Conservation (phyloP, 345 rosid species). For the Citropsis articulata region DNA sequence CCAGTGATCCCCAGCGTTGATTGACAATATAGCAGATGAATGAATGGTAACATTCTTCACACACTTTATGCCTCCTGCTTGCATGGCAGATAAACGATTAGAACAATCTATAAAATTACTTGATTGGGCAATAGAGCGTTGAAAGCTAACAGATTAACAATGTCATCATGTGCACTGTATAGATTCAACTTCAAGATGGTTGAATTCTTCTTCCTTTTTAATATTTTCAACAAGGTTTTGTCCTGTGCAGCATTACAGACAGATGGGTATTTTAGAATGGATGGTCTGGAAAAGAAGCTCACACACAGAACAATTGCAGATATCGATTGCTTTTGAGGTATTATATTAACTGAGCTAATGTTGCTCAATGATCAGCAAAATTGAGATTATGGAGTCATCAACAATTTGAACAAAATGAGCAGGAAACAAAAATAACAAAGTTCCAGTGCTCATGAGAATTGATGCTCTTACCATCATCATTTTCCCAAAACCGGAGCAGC, state of each 20-base stretch:
- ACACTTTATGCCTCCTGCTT: constrained; percentile 74
- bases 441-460: neutral
- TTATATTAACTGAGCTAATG: neutral
- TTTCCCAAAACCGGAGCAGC: constrained; percentile 97
- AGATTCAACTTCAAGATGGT: constrained; percentile 10
- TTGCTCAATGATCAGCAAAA: neutral
- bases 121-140: neutral
- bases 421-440: neutral
- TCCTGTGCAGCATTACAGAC: neutral
- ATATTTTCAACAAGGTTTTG: neutral
- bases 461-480: constrained; percentile 67
- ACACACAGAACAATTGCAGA: neutral
- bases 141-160: neutral
- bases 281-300: neutral
- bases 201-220: neutral
- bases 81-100: neutral
- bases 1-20: constrained; percentile 95
- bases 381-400: neutral
- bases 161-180: neutral
- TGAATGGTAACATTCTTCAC: constrained; percentile 93
- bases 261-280: neutral
- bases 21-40: constrained; percentile 68
- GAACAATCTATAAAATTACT: neutral
- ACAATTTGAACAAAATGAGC: constrained; percentile 4
- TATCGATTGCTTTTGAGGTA: neutral